Evolutionary conservation across 1,284 basidiomycete genomes (phyloP).

Genomic region (Phylloboletellus chloephorus): DNA sequence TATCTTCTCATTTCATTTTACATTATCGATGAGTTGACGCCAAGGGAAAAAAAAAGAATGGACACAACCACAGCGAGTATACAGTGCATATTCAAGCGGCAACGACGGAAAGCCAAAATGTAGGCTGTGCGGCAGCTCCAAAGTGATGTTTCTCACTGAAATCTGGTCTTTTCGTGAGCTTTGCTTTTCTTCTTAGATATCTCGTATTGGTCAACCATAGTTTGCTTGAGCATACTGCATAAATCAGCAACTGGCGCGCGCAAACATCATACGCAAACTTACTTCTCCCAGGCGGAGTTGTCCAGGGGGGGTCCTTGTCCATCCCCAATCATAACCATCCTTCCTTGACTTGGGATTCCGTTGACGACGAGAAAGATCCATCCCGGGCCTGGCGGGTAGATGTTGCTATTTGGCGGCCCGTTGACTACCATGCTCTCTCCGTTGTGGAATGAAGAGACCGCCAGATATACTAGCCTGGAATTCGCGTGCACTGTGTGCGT

Average conservation of each 20-base stretch:
- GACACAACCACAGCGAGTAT: constrained; percentile 2
- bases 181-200: constrained; percentile 32
- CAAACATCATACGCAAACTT: constrained; percentile 31
- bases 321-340: constrained; percentile 66
- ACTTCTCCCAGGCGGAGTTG: constrained; percentile 51
- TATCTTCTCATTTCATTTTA: constrained; percentile 6
- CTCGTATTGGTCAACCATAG: constrained; percentile 51
- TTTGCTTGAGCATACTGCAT: constrained; percentile 38
- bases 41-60: constrained; percentile 2
- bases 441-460: constrained; percentile 33
- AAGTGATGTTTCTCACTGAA: constrained; percentile 1
- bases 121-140: not conserved
- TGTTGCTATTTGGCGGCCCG: constrained; percentile 55
- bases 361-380: constrained; percentile 69
- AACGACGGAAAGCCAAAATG: not conserved
- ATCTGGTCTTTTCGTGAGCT: constrained; percentile 10
- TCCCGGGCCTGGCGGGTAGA: constrained; percentile 80
- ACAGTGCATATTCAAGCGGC: not conserved
- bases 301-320: constrained; percentile 57
- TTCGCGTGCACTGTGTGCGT: constrained; percentile 79
- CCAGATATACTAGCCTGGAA: constrained; percentile 68
- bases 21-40: constrained; percentile 12
- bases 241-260: constrained; percentile 6
- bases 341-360: constrained; percentile 63
- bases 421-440: constrained; percentile 40